A percentile compares a stretch with the other conserved stretches of the same genome.
These are phyloP conservation scores for Datura wrightii DNA, from an alignment of 257 asterid genomes.

Conservation along the genomic window DNA sequence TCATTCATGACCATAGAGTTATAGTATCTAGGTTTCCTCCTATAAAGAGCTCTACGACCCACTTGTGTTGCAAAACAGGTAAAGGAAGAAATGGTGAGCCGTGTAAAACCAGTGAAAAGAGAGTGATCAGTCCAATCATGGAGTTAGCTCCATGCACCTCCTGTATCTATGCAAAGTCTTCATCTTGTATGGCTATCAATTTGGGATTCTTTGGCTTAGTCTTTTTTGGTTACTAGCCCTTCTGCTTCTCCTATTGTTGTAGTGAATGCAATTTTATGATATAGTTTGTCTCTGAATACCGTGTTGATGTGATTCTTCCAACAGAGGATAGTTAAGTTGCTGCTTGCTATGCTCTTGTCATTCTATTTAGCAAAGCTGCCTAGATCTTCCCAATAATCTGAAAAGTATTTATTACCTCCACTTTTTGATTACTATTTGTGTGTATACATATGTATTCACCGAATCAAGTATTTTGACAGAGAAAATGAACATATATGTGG, in stretches of 20 bases:
- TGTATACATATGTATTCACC: too few species aligned
- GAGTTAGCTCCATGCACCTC: background rate
- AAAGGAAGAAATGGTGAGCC: background rate
- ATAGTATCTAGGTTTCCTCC: background rate
- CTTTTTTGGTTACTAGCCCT: background rate
- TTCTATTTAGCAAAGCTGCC: background rate
- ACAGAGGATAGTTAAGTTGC: background rate
- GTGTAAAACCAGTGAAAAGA: background rate
- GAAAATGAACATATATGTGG: too few species aligned
- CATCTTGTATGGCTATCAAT: background rate
- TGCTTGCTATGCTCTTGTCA: background rate
- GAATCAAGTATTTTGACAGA: too few species aligned
- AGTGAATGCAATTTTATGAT: background rate
- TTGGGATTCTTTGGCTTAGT: background rate
- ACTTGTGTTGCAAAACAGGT: conserved; percentile 12
- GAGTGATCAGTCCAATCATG: background rate
- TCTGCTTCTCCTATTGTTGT: background rate
- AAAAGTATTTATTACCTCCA: background rate
- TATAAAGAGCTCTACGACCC: background rate
- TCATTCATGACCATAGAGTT: conserved; percentile 29
- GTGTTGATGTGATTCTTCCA: background rate
- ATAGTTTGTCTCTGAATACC: background rate
- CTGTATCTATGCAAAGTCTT: background rate
- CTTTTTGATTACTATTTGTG: too few species aligned
- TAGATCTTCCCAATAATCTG: background rate